phyloP scores from a whole-genome alignment of 1,139 yeast species.

The Yamadazyma jaroonii region DNA sequence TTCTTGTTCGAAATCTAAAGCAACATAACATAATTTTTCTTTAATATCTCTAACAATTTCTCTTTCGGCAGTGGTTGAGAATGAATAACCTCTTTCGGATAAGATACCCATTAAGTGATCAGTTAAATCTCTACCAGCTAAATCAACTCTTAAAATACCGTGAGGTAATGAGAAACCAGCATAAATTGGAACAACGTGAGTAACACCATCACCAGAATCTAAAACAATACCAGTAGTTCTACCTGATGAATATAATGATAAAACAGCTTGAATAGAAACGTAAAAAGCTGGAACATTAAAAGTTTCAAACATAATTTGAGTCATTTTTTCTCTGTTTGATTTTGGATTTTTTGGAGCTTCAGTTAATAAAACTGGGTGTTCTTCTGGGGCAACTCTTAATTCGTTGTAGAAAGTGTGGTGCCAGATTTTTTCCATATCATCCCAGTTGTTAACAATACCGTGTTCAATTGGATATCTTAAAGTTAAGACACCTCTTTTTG shows the following conservation, averaged over 20 bases:
- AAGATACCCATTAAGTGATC: slow-evolving; percentile 98
- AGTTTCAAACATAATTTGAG: slow-evolving; percentile 97
- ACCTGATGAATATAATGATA: slow-evolving; percentile 97
- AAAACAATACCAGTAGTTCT: slow-evolving; percentile 99
- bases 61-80: slow-evolving; percentile 99
- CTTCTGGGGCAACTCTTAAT: slow-evolving; percentile 98
- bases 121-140: slow-evolving; percentile 99
- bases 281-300: slow-evolving; percentile 99
- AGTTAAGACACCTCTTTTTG: slow-evolving; percentile 99
- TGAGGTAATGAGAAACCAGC: slow-evolving; percentile 99
- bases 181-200: slow-evolving; percentile 99
- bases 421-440: slow-evolving; percentile 99
- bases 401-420: slow-evolving; percentile 97
- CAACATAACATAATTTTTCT: slow-evolving; percentile 98
- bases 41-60: slow-evolving; percentile 99
- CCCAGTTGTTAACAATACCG: slow-evolving; percentile 99
- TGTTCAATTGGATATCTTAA: slow-evolving; percentile 99
- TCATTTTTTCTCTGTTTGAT: slow-evolving; percentile 99
- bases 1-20: slow-evolving; percentile 95
- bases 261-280: slow-evolving; percentile 97
- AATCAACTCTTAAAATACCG: slow-evolving; percentile 97
- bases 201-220: slow-evolving; percentile 99
- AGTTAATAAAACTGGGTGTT: slow-evolving; percentile 96
- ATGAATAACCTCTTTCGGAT: slow-evolving; percentile 97
- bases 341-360: slow-evolving; percentile 99